Evolutionary conservation across 2,329 filamentous ascomycete genomes (phyloP).

Genomic region (Colletotrichum sp.): DNA sequence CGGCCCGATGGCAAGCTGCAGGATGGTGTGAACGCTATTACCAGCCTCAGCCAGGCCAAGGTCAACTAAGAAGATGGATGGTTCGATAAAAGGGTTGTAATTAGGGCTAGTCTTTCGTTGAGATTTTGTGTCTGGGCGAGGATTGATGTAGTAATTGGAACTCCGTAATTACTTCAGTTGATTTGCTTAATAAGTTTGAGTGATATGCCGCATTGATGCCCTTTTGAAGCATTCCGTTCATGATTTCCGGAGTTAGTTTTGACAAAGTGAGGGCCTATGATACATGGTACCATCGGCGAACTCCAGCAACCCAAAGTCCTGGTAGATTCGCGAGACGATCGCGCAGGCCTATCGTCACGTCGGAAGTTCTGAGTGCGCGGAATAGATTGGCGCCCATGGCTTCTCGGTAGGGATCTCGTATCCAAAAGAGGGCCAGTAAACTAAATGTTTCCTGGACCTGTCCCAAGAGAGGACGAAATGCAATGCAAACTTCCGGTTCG

Average conservation of each 20-base stretch:
- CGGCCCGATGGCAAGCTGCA: slow-evolving; percentile 26
- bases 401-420: neutral
- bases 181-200: too few species aligned
- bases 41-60: slow-evolving; percentile 25
- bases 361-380: neutral
- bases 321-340: neutral
- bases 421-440: neutral
- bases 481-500: neutral
- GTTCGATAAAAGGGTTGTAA: too few species aligned
- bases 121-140: neutral
- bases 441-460: neutral
- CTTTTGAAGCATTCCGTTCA: too few species aligned
- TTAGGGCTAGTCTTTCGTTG: neutral
- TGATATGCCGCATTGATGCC: too few species aligned
- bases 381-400: neutral
- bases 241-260: neutral
- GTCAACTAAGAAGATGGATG: slow-evolving; percentile 25
- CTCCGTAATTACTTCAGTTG: neutral
- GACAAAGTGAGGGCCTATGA: rapidly evolving
- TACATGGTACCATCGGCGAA: rapidly evolving
- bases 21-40: slow-evolving; percentile 30
- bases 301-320: neutral
- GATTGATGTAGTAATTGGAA: neutral
- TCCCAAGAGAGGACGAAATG: neutral
- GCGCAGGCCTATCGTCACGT: neutral